Conservation (phyloP, 441 rosid genomes). For the Croton setiger region DNA sequence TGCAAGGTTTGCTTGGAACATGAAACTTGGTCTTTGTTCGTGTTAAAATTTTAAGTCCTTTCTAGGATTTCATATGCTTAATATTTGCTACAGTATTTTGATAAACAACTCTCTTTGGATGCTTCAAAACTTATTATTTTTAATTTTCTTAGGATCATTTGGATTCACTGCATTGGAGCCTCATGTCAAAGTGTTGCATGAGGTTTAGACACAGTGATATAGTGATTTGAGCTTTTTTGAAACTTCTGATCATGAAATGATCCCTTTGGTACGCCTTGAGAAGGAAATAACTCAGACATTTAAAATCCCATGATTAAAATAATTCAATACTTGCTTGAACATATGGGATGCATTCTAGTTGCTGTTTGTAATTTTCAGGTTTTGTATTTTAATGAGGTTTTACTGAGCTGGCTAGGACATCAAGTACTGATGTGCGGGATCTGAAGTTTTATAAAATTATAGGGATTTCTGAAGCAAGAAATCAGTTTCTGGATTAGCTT, state of each 20-base stretch:
- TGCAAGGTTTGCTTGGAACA: background rate
- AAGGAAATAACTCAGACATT: slow-evolving; percentile 26
- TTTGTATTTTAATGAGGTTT: background rate
- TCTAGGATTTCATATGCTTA: background rate
- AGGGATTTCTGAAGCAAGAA: background rate
- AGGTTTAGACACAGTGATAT: slow-evolving; percentile 68
- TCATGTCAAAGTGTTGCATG: slow-evolving; percentile 45
- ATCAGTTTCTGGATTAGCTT: slow-evolving; percentile 1
- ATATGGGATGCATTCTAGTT: background rate
- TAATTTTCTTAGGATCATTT: background rate
- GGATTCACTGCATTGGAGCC: slow-evolving; percentile 54
- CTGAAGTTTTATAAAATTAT: background rate
- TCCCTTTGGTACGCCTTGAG: slow-evolving; percentile 31
- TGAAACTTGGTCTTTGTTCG: background rate
- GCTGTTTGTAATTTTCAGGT: too few relatives aligned
- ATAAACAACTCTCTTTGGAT: background rate
- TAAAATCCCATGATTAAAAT: background rate
- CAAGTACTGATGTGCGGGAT: background rate
- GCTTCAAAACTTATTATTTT: background rate
- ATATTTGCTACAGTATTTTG: background rate
- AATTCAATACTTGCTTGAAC: background rate
- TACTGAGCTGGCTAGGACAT: background rate
- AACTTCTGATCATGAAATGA: slow-evolving; percentile 41
- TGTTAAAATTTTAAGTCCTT: background rate
- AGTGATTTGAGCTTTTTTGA: slow-evolving; percentile 29